Base-by-base conservation (phyloP, 1,284 basidiomycete species). In the Athelia psychrophila region DNA sequence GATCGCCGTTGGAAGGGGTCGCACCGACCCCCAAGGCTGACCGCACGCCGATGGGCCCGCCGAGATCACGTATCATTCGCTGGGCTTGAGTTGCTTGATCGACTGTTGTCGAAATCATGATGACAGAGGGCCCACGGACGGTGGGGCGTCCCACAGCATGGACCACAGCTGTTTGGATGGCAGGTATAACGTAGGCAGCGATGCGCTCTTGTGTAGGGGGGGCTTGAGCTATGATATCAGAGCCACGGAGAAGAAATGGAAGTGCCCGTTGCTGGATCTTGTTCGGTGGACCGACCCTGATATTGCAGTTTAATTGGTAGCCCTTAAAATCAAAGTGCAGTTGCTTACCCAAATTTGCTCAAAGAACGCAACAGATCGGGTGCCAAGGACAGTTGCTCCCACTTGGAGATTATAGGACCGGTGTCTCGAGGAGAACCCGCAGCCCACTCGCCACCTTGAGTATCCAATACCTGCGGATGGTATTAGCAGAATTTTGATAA, bases 1-100 rank as follows among this genome's bases (percentile, higher is more conserved):
- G 38, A 60, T 93, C 88, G 58, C 65, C 78, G 51, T 69, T 75
- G n/a, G 77, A 77, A 15, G 84, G 83, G 1, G 84, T 78, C 5
- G 83, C 74, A 32, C 95, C 94, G 12, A 93, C 91, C 20, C 91
- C 92, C 12, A 97, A 74, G 5, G 90, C 91, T 35, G 93, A 93
- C 48, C 90, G 83, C 44, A 98, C 85, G 19, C 95, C 93, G 57
- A 97, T 91, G 3, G 92, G 86, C 0, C 92, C 88, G 20, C 95
- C 96, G 19, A 99, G 78, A 66, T 97, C 95, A 46, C 95, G 83
- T 58, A 97, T 93, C 84, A 98, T 96, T 54, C 96, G 91, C 64
- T 98, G 95, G 32, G 95, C 95, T 70, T 98, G 96, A 2, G 94
- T 97, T 4, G 96, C 96, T 68, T 98, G 96, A 71, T 99, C 96